Base-by-base conservation (phyloP, 2,329 filamentous ascomycete genomes). In the Aureobasidium mangrovei region DNA sequence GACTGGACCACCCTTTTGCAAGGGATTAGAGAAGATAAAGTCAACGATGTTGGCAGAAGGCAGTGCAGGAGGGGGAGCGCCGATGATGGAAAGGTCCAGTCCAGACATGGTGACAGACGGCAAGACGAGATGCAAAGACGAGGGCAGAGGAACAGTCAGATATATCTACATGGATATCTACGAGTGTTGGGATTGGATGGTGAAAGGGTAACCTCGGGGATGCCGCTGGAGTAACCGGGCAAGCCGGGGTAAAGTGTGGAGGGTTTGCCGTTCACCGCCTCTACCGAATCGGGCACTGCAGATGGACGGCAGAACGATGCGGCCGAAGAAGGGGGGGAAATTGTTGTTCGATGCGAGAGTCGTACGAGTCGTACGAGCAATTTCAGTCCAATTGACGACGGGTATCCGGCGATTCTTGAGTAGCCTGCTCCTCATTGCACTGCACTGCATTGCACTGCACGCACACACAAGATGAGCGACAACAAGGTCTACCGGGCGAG, bases 401-500 rank as follows among this genome's bases (percentile, higher is more conserved):
- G 18, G 18, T 18, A 18, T 18, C 18, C 18, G 18, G 18, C 18
- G 18, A 18, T 18, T 18, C 18, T 18, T 18, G 18, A 18, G 18
- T 18, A 18, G 18, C 18, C 18, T 18, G 32, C 32, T 35, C 10
- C 32, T 7, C 32, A 7, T 35, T 35, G 7, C 32, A 35, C 10
- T 7, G 10, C 6, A 7, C 32, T 7, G 10, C 3, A 29, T n/a
- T 18, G 32, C n/a, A 9, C 32, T 9, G 35, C 3, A 18, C 18
- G 3, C 4, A 36, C 40, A 35, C 29, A 36, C 48, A 43, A 5
- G 4, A 75, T 75, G 72, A 62, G 72, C 39, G 68, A 71, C 53
- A 64, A 64, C 41, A 70, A 72, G 38, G 80, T 97, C 65, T 91
- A 94, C 77, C 86, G 90, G 65, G 88, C 93, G 63, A 96, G 88